Base-by-base conservation (phyloP, 768 basidiomycete species). In the Rhodosporidiobolus sp. region DNA sequence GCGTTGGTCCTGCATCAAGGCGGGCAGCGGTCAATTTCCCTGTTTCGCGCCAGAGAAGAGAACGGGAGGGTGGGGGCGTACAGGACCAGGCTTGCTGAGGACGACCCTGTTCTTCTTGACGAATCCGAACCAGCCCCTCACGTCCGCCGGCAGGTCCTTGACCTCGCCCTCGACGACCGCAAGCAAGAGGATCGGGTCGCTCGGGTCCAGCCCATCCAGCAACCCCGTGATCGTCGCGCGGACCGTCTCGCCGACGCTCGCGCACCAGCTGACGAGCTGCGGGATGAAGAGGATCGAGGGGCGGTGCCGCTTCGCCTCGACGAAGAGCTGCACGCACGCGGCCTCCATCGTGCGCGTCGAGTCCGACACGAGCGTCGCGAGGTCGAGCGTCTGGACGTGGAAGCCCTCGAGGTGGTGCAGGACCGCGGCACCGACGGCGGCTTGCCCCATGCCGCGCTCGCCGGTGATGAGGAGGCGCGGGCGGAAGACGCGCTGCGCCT, bases 221-320 rank as follows among this genome's bases (percentile, higher is more conserved):
- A 97, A 89, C 3, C 94, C 88, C 54, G 88, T 89, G 46, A 97
- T 87, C 0, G 93, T 95, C 4, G 89, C 86, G 17, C 93, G 86
- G 1, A 92, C 86, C 0, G 89, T 89, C 76, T 97, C 94, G 1
- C 89, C 86, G 32, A 98, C 86, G 4, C 92, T 88, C 1, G 88
- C 84, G 74, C 90, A 90, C 94, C 94, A 98, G 1, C 88, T 86
- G 1, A 87, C 78, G 11, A 99, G 86, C 2, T 92, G 90, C 0
- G 95, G 95, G 43, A 99, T 91, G 81, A 94, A 98, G 59, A 99
- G 86, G 49, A 98, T 89, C 0, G 93, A 94, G 0, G 96, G 96
- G 77, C 95, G 94, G 79, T 96, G 92, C 35, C 95, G 88, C 80
- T 97, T 98, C 1, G 95, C 96, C 80, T 99, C 96, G 30, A 94